phyloP scores from a whole-genome alignment of 1,139 yeast species.

The Debaryomycetaceae sp. region DNA sequence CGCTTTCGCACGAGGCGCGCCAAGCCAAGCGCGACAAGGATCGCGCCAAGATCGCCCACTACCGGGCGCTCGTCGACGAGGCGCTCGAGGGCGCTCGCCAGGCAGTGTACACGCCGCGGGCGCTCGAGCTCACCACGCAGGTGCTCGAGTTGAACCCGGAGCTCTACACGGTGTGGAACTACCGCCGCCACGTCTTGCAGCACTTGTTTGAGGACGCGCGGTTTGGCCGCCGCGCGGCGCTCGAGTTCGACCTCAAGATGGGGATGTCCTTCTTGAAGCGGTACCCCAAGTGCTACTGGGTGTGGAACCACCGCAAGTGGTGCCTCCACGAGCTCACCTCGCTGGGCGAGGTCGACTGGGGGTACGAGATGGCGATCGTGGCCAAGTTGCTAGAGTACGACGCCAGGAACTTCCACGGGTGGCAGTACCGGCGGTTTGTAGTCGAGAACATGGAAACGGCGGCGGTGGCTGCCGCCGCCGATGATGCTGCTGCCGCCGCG shows the following conservation, averaged over 20 bases:
- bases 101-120: slow-evolving; percentile 27
- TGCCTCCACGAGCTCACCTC: slow-evolving; percentile 53
- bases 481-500: slow-evolving; percentile 2
- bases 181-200: slow-evolving; percentile 65
- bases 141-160: slow-evolving; percentile 75
- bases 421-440: slow-evolving; percentile 87
- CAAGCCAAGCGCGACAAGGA: slow-evolving; percentile 54
- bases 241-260: slow-evolving; percentile 60
- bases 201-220: slow-evolving; percentile 23
- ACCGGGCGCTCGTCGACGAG: slow-evolving; percentile 41
- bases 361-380: slow-evolving; percentile 63
- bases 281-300: slow-evolving; percentile 92
- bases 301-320: slow-evolving; percentile 95
- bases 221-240: slow-evolving; percentile 12
- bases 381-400: slow-evolving; percentile 66
- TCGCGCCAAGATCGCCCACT: slow-evolving; percentile 46
- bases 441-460: slow-evolving; percentile 47
- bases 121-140: slow-evolving; percentile 46
- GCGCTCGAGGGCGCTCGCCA: slow-evolving; percentile 36
- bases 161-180: slow-evolving; percentile 87
- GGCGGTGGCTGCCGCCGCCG: slow-evolving; percentile 11
- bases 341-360: slow-evolving; percentile 53
- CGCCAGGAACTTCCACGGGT: slow-evolving; percentile 86
- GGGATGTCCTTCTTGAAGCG: slow-evolving; percentile 54
- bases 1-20: slow-evolving; percentile 54